phyloP scores from a whole-genome alignment of 2,329 filamentous ascomycete species.

The Trichoderma cornu-damae region DNA sequence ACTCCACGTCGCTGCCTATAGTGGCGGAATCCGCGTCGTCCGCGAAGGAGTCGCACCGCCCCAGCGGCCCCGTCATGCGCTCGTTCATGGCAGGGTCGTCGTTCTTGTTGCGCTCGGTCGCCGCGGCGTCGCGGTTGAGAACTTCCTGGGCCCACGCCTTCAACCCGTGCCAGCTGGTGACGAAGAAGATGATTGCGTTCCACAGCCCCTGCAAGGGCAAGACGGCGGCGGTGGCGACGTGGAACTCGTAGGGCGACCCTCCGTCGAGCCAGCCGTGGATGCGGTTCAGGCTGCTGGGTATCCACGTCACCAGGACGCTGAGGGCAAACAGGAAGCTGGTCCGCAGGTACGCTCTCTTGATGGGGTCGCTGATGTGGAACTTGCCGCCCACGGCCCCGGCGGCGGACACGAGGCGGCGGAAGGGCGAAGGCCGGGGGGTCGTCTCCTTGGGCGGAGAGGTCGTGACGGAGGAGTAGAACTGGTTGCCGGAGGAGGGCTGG shows the following conservation, averaged over 20 bases:
- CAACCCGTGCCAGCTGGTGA: conserved; percentile 49
- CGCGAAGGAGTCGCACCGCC: conserved; percentile 23
- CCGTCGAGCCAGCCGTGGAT: conserved; percentile 60
- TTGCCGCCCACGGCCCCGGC: conserved; percentile 33
- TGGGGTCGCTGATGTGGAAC: conserved; percentile 44
- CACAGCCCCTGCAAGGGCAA: conserved; percentile 74
- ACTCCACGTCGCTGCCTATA: conserved; percentile 32
- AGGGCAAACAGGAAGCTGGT: conserved; percentile 58
- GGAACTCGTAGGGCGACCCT: conserved; percentile 56
- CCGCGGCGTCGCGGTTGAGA: background rate
- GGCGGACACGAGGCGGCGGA: conserved; percentile 21
- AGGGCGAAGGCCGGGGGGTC: conserved; percentile 15
- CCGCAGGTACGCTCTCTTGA: conserved; percentile 57
- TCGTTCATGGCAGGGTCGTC: conserved; percentile 12
- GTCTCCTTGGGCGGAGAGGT: conserved; percentile 21
- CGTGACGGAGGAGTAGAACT: conserved; percentile 34
- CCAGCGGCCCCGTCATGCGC: conserved; percentile 9
- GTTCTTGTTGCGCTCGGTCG: background rate
- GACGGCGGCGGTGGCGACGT: conserved; percentile 64
- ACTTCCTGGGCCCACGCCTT: conserved; percentile 19
- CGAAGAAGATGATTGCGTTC: conserved; percentile 73
- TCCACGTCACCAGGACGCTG: conserved; percentile 58
- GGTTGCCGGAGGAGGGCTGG: conserved; percentile 24
- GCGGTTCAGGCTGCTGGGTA: conserved; percentile 66
- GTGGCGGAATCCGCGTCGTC: conserved; percentile 30